Evolutionary conservation across 176 grass and related monocot genomes (phyloP), one percentile per base, ranked within the genome.

Genomic region (Oryza meridionalis): DNA sequence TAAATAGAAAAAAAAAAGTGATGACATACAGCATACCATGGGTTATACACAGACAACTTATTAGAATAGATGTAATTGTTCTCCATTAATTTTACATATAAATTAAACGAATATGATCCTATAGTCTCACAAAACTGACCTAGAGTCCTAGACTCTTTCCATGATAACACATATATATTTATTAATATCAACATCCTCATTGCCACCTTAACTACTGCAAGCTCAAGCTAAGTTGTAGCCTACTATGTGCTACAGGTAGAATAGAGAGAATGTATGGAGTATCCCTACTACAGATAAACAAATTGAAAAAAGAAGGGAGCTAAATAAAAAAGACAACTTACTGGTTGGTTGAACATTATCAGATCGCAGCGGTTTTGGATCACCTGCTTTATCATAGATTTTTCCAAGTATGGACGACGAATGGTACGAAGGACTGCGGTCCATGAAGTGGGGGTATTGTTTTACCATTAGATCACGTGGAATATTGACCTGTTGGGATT

Each of bases 401-500:
- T 70, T 67, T 11, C 89, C 94, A 14, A 94, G 77, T 45, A 97
- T 87, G 17, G 91, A 94, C 35, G 49, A 79, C 4, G 91, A 97
- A 44, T 70, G 66, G 71, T 91, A 94, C 16, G 35, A 40, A 11
- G 7, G 9, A 17, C 21, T 46, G 40, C 74, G 59, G 24, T 65
- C 89, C 94, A 97, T 88, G 79, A 86, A 97, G 87, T 94, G 89
- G 3, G 94, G 94, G 86, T 94, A 97, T 32, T 46, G 27, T 45
- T 86, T 79, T 22, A 77, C 68, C 63, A 47, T 86, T 46, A 94
- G 63, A 8, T 92, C 45, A 33, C 7, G 12, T 44, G 79, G 81
- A 81, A 93, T 44, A 77, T 37, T 61, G 67, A 97, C 83, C 94
- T 93, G 76, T 82, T 32, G 59, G 81, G 9, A 72, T 40, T 14